A percentile compares a stretch with the other conserved stretches of the same genome.
Conservation (phyloP, 805 yeast species). For the Suhomyces faveliae region DNA sequence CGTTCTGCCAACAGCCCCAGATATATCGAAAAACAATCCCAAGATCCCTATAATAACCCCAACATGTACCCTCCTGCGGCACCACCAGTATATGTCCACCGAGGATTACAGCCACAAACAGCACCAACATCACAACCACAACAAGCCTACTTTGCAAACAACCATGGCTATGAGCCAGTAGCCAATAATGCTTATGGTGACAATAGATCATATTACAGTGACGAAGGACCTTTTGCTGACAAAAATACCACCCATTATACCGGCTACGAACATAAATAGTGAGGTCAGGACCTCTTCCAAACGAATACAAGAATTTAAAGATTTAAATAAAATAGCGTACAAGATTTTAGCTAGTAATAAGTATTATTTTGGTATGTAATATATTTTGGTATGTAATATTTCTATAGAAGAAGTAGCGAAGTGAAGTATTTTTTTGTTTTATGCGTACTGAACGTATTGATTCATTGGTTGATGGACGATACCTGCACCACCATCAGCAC, state of each 20-base stretch:
- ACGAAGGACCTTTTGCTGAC: constrained; percentile 12
- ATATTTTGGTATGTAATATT: no score
- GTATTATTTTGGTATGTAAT: no score
- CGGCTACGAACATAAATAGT: neutral
- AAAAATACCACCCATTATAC: neutral
- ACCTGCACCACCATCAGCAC: neutral
- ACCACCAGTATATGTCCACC: constrained; percentile 14
- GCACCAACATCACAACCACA: constrained; percentile 10
- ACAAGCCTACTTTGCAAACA: constrained; percentile 13
- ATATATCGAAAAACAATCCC: constrained; percentile 15
- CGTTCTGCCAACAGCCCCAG: constrained; percentile 19
- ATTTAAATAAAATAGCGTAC: no score
- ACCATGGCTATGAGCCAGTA: constrained; percentile 16
- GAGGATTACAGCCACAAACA: constrained; percentile 2
- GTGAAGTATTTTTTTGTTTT: neutral
- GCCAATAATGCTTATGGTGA: neutral
- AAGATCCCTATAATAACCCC: constrained; percentile 26
- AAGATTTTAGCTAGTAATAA: no score
- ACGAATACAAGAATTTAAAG: neutral
- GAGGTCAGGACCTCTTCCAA: neutral
- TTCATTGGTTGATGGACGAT: neutral
- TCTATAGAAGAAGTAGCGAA: neutral
- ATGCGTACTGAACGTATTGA: neutral
- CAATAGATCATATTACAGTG: neutral
- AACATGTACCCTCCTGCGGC: constrained; percentile 33